A percentile compares a stretch with the other conserved stretches of the same genome.
These are phyloP conservation scores for Oenanthe sinensis DNA, from an alignment of 129 eudicot species.

Conservation along the genomic window DNA sequence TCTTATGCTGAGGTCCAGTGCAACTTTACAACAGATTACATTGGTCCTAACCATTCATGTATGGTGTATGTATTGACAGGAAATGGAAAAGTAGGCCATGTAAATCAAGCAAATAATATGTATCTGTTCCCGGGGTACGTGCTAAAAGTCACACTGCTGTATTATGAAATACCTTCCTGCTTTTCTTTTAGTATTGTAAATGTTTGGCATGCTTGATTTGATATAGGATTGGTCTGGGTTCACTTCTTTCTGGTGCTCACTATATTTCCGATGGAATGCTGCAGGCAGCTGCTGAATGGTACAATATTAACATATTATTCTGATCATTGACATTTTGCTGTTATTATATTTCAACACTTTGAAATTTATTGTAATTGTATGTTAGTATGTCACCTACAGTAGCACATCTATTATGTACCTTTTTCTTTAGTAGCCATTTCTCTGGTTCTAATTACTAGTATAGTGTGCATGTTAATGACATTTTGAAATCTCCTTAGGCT, in stretches of 20 bases:
- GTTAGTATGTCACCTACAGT: neutral
- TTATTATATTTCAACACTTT: neutral
- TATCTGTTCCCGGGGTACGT: slow-evolving; percentile 96
- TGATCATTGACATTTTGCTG: slow-evolving; percentile 1
- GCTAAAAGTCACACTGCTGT: slow-evolving; percentile 6
- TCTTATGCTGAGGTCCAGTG: neutral
- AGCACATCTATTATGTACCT: neutral
- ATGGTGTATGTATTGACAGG: slow-evolving; percentile 36
- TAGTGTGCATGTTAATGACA: neutral
- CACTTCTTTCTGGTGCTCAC: slow-evolving; percentile 89
- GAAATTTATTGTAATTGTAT: neutral
- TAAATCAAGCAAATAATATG: slow-evolving; percentile 99
- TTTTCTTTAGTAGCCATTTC: neutral
- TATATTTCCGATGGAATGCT: slow-evolving; percentile 82
- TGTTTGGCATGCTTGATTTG: slow-evolving; percentile 12
- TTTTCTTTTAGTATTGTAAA: neutral
- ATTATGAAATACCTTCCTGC: slow-evolving; percentile 5
- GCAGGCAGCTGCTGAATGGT: slow-evolving; percentile 97
- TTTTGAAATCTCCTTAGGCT: neutral
- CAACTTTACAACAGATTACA: neutral
- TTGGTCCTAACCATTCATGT: slow-evolving; percentile 6
- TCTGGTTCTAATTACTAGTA: neutral
- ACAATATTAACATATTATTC: slow-evolving; percentile 18
- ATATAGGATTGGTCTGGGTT: slow-evolving; percentile 91
- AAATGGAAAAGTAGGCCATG: slow-evolving; percentile 88